Evolutionary conservation across 2,329 filamentous ascomycete species (phyloP), one percentile per base, ranked within the genome.

Genomic region (Madurella mycetomatis): DNA sequence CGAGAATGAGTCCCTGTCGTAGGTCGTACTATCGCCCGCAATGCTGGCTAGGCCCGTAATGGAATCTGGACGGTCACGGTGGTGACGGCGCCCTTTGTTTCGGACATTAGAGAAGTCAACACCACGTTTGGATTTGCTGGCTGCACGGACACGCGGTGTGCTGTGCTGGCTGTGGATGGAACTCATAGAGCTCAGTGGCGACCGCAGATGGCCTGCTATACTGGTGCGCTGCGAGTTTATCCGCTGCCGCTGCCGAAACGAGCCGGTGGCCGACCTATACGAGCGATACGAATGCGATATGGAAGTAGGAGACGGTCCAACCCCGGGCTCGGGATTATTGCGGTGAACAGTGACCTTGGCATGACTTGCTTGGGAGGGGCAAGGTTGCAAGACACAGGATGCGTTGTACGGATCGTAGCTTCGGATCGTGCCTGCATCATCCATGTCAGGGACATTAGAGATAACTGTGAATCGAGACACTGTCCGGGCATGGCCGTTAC

Each of bases 401-500:
- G 87, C 83, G 64, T 88, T 83, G 68, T 88, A 95, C 0, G 91
- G 90, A 67, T 96, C 92, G 63, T 95, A 95, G 69, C 87, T 94
- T 59, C 81, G 69, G 11, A 77, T 66, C 0, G 77, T 81, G 9
- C 74, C 77, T 17, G 66, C 62, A 8, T 80, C 78, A 1, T 72
- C 69, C 9, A 73, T 73, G 31, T 80, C 78, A n/a, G 79, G 73
- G 12, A 80, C 73, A 51, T 82, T 84, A 11, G 83, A 85, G 47
- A 86, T 84, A 47, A 86, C 82, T 0, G 83, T 86, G 64, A 86
- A 86, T 16, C 78, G 76, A 4, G 83, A 86, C 39, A 80, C 73
- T 43, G 78, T 80, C 49, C 80, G 73, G 19, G 76, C 76, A 59
- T 79, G 75, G 3, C 78, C 76, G 52, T 73, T 75, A 32, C 64